Percentiles rank a stretch among this genome's conserved stretches.
Evolutionary conservation across 2,329 filamentous ascomycete genomes (phyloP).

Genomic region (Metarhizium brunneum): DNA sequence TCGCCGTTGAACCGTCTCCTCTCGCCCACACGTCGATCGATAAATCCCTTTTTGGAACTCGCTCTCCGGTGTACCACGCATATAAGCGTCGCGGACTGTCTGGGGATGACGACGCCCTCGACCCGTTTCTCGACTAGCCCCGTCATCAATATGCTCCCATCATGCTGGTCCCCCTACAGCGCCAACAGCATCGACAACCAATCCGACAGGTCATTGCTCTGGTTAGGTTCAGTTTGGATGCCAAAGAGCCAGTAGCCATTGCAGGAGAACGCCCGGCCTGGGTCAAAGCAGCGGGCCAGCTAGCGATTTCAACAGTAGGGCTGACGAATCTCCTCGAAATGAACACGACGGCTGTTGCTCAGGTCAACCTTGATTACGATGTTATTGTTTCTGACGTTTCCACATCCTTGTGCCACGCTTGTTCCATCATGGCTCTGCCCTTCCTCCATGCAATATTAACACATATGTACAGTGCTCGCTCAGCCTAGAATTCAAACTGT

Average conservation of each 20-base stretch:
- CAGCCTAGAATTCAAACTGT: no score
- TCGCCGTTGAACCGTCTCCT: not conserved
- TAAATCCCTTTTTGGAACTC: not conserved
- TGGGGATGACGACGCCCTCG: constrained; percentile 8
- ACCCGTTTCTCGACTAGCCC: constrained; percentile 3
- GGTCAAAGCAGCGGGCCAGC: not conserved
- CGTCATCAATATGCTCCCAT: not conserved
- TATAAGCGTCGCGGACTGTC: not conserved
- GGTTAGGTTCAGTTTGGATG: no score
- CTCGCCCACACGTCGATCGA: not conserved
- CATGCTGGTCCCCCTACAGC: not conserved
- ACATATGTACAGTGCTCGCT: not conserved
- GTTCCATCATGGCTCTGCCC: no score
- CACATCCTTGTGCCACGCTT: not conserved
- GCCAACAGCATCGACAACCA: not conserved
- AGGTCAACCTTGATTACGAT: not conserved
- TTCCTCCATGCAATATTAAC: no score
- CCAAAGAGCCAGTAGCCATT: constrained; percentile 3
- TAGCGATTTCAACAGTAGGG: no score
- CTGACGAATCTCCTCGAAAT: constrained; percentile 7
- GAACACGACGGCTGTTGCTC: constrained; percentile 5
- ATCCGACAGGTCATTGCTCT: constrained; percentile 2
- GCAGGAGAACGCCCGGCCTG: constrained; percentile 3
- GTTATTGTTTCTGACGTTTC: not conserved
- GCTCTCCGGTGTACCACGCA: not conserved